These are phyloP conservation scores for Puccinia brachypodii DNA, from an alignment of 1,284 basidiomycete genomes.

Conservation along the genomic window DNA sequence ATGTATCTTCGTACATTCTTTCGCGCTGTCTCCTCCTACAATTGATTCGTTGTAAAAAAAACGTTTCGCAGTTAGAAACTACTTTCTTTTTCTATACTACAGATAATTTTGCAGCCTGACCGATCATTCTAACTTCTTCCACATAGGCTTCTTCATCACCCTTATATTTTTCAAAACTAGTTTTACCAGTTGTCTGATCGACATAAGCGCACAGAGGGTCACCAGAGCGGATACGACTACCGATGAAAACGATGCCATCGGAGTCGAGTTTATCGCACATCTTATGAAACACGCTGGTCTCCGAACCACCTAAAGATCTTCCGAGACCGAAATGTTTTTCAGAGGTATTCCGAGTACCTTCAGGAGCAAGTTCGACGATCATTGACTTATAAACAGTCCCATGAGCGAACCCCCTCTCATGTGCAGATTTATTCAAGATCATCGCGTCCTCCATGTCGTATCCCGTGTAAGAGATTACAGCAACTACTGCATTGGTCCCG, in stretches of 20 bases:
- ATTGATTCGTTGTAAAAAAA: no score
- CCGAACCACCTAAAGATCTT: constrained; percentile 66
- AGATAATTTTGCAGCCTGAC: constrained; percentile 62
- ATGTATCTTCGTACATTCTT: constrained; percentile 75
- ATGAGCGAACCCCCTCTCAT: constrained; percentile 96
- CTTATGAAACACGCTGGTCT: constrained; percentile 56
- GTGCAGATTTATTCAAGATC: constrained; percentile 98
- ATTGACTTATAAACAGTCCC: constrained; percentile 96
- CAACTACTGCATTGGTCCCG: constrained; percentile 96
- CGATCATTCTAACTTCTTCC: constrained; percentile 87
- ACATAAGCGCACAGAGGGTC: constrained; percentile 79
- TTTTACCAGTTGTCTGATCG: constrained; percentile 80
- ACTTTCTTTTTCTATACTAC: neutral
- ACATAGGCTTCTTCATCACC: constrained; percentile 90
- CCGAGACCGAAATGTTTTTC: constrained; percentile 80
- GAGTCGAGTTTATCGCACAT: constrained; percentile 69
- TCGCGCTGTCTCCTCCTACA: constrained; percentile 80
- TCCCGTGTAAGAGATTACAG: constrained; percentile 98
- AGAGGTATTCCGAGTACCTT: constrained; percentile 55
- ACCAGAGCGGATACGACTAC: constrained; percentile 70
- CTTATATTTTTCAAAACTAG: constrained; percentile 91
- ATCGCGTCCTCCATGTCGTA: constrained; percentile 99
- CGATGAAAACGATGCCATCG: constrained; percentile 83
- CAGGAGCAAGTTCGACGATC: constrained; percentile 75
- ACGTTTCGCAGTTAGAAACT: no score